Conservation (phyloP, 2,329 filamentous ascomycete genomes). For the Monilinia fructicola region DNA sequence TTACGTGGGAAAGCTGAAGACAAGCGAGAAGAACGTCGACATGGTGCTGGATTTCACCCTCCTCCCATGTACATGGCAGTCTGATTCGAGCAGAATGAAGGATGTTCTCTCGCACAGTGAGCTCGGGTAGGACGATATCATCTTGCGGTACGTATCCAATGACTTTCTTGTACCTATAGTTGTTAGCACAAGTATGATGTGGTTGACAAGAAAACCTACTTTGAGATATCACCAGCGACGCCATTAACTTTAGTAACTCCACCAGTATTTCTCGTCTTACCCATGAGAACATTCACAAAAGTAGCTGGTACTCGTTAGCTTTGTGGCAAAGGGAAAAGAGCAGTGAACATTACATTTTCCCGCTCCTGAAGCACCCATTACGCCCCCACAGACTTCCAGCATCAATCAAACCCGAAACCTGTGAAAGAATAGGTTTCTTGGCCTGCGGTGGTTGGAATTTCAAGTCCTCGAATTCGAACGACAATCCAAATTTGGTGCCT, state of each 20-base stretch:
- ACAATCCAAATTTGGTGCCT: constrained; percentile 52
- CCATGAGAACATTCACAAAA: constrained; percentile 62
- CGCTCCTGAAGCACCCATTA: constrained; percentile 61
- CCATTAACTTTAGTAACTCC: constrained; percentile 54
- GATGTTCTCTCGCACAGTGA: constrained; percentile 63
- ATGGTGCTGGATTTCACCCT: constrained; percentile 51
- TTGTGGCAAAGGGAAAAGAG: background rate
- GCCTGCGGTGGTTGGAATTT: constrained; percentile 49
- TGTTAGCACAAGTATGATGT: background rate
- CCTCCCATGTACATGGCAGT: constrained; percentile 52
- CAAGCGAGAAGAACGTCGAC: constrained; percentile 58
- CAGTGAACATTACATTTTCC: constrained; percentile 47
- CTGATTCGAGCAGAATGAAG: constrained; percentile 57
- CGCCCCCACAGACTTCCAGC: constrained; percentile 55
- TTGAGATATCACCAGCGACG: constrained; percentile 36
- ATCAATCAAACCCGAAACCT: constrained; percentile 55
- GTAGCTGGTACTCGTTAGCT: constrained; percentile 43
- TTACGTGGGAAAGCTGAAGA: constrained; percentile 43
- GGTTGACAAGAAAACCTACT: constrained; percentile 24
- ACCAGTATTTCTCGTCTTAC: constrained; percentile 52
- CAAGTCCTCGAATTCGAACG: constrained; percentile 53
- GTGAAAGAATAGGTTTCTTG: constrained; percentile 50
- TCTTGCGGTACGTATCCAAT: constrained; percentile 64
- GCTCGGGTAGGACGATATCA: constrained; percentile 58
- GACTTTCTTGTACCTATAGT: constrained; percentile 54